Percentiles rank a stretch among this genome's conserved stretches.
phyloP scores from a whole-genome alignment of 2,329 filamentous ascomycete genomes.

The Graphilbum sp. region DNA sequence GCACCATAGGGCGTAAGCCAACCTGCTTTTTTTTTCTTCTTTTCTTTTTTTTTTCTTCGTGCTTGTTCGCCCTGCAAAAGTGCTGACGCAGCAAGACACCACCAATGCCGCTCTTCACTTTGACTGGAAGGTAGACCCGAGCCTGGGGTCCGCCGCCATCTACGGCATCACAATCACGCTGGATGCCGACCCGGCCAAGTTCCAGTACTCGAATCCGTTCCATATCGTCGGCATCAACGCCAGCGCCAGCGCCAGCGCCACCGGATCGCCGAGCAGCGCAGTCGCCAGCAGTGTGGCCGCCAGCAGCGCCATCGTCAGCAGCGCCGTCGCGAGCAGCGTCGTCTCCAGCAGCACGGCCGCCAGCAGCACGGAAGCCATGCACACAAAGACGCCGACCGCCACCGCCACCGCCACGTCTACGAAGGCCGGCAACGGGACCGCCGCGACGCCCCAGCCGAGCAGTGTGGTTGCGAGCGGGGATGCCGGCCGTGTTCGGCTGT shows the following conservation, averaged over 20 bases:
- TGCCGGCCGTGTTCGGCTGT: no score
- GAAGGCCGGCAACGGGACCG: no score
- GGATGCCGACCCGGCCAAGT: conserved; percentile 26
- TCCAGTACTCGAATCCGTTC: conserved; percentile 49
- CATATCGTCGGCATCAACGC: conserved; percentile 21
- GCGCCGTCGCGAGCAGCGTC: conserved; percentile 17
- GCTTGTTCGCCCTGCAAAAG: no score
- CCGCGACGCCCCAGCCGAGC: no score
- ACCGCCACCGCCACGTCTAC: no score
- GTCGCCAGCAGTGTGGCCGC: conserved; percentile 19
- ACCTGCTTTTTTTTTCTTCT: background rate
- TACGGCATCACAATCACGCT: conserved; percentile 41
- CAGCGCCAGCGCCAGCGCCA: background rate
- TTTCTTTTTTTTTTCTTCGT: no score
- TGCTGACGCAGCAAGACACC: no score
- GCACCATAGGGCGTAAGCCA: conserved; percentile 2
- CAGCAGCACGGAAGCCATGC: no score
- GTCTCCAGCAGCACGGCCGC: conserved; percentile 10
- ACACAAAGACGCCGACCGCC: no score
- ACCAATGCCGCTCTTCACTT: conserved; percentile 26
- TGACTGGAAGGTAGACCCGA: conserved; percentile 31
- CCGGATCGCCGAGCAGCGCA: background rate
- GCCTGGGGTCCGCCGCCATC: conserved; percentile 22
- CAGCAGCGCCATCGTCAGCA: conserved; percentile 1
- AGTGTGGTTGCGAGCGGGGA: no score